A percentile compares a stretch with the other conserved stretches of the same genome.
phyloP scores from a whole-genome alignment of 2,329 filamentous ascomycete genomes.

The Colletotrichum cuscutae region DNA sequence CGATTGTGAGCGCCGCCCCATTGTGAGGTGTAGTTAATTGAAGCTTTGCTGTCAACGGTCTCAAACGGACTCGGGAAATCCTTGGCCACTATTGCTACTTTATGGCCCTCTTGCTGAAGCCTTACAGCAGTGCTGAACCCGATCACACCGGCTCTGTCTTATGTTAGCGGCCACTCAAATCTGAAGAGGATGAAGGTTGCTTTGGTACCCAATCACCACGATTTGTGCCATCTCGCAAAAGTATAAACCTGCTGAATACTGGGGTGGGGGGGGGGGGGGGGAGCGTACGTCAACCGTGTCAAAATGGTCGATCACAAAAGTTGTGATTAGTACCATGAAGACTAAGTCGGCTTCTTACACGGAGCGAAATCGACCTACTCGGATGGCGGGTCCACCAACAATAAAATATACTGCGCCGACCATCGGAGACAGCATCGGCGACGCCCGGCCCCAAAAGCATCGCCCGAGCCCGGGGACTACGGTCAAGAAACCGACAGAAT shows the following conservation, averaged over 20 bases:
- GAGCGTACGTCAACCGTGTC: background rate
- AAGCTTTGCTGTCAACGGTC: constrained; percentile 49
- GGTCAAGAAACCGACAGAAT: background rate
- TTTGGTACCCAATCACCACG: constrained; percentile 31
- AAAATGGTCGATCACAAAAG: background rate
- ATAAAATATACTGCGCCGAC: background rate
- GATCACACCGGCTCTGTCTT: constrained; percentile 61
- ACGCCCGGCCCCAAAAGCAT: constrained; percentile 1
- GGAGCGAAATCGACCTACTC: background rate
- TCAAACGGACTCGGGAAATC: constrained; percentile 60
- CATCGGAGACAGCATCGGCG: constrained; percentile 9
- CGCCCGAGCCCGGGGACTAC: background rate
- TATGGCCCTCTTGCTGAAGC: constrained; percentile 52
- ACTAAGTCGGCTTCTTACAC: background rate
- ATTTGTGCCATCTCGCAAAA: constrained; percentile 15
- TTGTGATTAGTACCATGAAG: background rate
- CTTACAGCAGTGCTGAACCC: constrained; percentile 61
- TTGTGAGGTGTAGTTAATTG: constrained; percentile 65
- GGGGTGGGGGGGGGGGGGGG: too few species aligned
- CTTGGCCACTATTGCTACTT: constrained; percentile 55
- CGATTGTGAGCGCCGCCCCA: constrained; percentile 68
- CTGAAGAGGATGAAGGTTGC: too few species aligned
- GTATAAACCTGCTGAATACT: background rate
- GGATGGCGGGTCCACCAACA: background rate
- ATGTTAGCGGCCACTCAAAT: background rate